Evolutionary conservation across 805 yeast species (phyloP).

Genomic region (Candida sakaeoensis): DNA sequence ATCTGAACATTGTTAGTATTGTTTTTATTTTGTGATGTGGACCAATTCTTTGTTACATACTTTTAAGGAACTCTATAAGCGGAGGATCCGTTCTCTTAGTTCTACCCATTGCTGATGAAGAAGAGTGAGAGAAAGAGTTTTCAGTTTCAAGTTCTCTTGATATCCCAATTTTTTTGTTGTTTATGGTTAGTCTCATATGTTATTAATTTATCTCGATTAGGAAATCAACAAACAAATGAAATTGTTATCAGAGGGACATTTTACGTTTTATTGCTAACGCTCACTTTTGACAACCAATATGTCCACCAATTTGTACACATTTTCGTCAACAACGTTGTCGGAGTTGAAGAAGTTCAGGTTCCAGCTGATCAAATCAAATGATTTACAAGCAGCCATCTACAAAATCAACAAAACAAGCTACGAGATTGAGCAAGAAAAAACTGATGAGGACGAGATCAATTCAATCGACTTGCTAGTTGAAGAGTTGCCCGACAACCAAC

Average conservation of each 20-base stretch:
- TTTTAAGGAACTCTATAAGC: slow-evolving; percentile 40
- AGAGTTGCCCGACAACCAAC: slow-evolving; percentile 76
- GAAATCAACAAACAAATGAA: slow-evolving; percentile 8
- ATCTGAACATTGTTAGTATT: slow-evolving; percentile 30
- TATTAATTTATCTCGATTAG: slow-evolving; percentile 7
- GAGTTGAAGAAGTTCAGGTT: slow-evolving; percentile 69
- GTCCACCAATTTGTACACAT: slow-evolving; percentile 49
- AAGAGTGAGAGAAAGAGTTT: too few species aligned
- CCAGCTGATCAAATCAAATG: slow-evolving; percentile 60
- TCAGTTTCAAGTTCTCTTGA: too few species aligned
- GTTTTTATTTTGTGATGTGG: too few species aligned
- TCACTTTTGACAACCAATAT: too few species aligned
- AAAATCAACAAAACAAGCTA: slow-evolving; percentile 54
- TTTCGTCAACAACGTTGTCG: slow-evolving; percentile 58
- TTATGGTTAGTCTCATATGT: background rate
- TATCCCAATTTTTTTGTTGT: background rate
- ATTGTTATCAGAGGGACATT: too few species aligned
- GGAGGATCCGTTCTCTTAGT: slow-evolving; percentile 21
- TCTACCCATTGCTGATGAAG: slow-evolving; percentile 8
- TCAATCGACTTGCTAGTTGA: slow-evolving; percentile 64
- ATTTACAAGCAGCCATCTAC: slow-evolving; percentile 61
- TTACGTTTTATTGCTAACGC: too few species aligned
- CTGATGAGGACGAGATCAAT: slow-evolving; percentile 41
- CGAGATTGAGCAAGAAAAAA: slow-evolving; percentile 47
- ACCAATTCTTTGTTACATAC: slow-evolving; percentile 24